Base-by-base conservation (phyloP, 2,329 filamentous ascomycete genomes). In the Westerdykella aurantiaca region DNA sequence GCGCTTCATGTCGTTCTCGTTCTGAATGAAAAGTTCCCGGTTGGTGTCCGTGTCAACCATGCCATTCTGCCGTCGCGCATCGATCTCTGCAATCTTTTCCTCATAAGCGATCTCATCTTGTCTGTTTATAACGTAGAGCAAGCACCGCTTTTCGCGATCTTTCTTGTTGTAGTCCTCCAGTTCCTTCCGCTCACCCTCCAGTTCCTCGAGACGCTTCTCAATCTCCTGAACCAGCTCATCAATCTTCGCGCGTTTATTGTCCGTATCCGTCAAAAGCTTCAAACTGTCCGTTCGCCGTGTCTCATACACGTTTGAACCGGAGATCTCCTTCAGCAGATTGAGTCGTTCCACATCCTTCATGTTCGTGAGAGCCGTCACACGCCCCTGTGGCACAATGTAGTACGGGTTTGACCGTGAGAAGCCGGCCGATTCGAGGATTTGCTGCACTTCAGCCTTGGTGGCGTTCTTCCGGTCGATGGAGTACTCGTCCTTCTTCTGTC, bases 321-420 rank as follows among this genome's bases (percentile, higher is more conserved):
- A 93, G n/a, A 98, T 93, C 63, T 97, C 93, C 69, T 98, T 98
- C 49, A 98, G 72, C 47, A 98, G 74, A 54, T 86, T 90, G 50
- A 98, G 72, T 41, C 93, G 81, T 66, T 96, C 90, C 1, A 83
- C 82, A 66, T 98, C 93, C 69, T 96, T 96, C 93, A 98, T 98
- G 66, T 97, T 98, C 37, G 93, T 98, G 61, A 98, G 76, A 18
- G 88, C 85, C 0, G 93, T 97, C 47, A 98, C 90, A 62, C 93
- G 88, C 42, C 93, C 93, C 67, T 98, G 93, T 0, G 94, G 93
- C 2, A 98, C 94, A 58, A 98, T 98, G 68, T 98, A 98, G 75
- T 97, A 98, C 21, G 93, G 93, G 66, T 98, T 98, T 45, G 90
- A 95, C 53, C 89, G 83, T 48, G 91, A 97, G 69, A 98, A 97